phyloP scores from a whole-genome alignment of 148 eudicot genomes.

The Silene latifolia region DNA sequence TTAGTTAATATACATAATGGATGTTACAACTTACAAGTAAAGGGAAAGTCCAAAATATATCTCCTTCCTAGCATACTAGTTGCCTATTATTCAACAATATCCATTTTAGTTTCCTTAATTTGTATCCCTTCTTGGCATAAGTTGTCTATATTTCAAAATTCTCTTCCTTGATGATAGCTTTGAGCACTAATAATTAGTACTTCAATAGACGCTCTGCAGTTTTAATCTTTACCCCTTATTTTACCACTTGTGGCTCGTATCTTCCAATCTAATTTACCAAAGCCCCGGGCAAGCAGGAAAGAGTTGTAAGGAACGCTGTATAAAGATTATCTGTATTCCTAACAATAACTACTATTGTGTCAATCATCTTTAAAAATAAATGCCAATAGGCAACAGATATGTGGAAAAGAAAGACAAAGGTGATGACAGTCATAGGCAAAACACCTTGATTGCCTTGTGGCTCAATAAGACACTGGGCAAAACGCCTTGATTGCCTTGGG shows the following conservation, averaged over 20 bases:
- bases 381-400: no score
- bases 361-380: no score
- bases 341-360: no score
- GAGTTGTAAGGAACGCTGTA: no score
- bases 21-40: neutral
- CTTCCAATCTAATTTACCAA: neutral
- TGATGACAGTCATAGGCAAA: no score
- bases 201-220: neutral
- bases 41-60: neutral
- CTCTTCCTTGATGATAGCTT: neutral
- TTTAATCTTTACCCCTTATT: neutral
- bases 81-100: neutral
- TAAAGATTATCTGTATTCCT: no score
- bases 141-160: neutral
- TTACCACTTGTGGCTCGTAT: neutral
- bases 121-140: neutral
- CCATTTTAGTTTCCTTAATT: neutral
- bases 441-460: no score
- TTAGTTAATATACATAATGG: neutral
- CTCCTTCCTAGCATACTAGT: no score
- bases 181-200: neutral
- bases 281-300: no score
- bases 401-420: no score
- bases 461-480: neutral
- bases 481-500: neutral